Percentiles rank a stretch among this genome's conserved stretches.
phyloP scores from a whole-genome alignment of 345 rosid species.

The Angophora floribunda region DNA sequence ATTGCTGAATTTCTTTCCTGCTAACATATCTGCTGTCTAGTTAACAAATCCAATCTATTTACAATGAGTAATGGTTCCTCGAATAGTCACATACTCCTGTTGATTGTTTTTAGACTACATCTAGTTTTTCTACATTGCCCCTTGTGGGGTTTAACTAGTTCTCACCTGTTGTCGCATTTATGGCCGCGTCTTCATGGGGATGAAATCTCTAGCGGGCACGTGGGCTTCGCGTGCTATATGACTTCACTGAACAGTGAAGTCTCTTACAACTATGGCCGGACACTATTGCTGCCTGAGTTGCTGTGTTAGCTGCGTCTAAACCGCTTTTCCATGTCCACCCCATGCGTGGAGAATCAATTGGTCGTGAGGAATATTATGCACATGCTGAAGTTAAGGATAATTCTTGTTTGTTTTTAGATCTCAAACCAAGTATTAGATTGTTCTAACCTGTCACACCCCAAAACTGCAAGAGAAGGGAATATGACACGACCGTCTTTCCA shows the following conservation, averaged over 20 bases:
- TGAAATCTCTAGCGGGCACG: background rate
- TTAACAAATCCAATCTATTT: background rate
- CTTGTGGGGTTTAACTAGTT: background rate
- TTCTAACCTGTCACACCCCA: constrained; percentile 88
- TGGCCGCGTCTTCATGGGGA: background rate
- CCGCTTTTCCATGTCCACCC: background rate
- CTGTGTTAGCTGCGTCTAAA: background rate
- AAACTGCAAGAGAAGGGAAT: no score
- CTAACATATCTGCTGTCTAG: background rate
- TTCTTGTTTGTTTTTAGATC: constrained; percentile 32
- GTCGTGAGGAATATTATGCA: background rate
- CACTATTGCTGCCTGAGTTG: background rate
- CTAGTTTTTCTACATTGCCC: background rate
- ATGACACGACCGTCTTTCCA: no score
- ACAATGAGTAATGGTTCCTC: background rate
- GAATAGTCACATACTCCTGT: background rate
- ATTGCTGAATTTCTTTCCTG: background rate
- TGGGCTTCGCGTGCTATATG: background rate
- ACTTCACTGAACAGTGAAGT: background rate
- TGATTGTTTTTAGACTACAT: background rate
- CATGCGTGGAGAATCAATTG: background rate
- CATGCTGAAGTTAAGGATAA: background rate
- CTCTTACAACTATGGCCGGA: background rate
- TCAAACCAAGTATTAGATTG: constrained; percentile 82
- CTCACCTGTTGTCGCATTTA: background rate